Conservation (phyloP, 768 basidiomycete genomes). For the Myochromella boudieri region DNA sequence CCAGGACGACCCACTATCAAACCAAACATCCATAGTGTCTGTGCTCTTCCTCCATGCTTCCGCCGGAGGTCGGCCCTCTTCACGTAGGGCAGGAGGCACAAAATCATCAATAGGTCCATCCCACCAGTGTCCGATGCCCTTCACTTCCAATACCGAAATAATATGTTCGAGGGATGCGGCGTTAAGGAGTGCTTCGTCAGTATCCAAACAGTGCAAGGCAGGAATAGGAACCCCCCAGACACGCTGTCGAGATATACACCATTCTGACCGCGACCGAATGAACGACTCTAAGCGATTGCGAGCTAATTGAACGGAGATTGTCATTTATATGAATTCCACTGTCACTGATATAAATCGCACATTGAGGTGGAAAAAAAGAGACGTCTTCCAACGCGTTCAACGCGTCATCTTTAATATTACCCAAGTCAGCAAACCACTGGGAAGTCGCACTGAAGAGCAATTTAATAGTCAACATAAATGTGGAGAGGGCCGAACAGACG, state of each 20-base stretch:
- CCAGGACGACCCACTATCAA: conserved; percentile 97
- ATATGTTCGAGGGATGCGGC: conserved; percentile 70
- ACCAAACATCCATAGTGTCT: conserved; percentile 99
- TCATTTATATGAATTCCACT: neutral
- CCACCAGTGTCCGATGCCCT: conserved; percentile 92
- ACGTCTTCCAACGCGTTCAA: conserved; percentile 68
- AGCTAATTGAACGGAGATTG: conserved; percentile 42
- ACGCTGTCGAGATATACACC: conserved; percentile 98
- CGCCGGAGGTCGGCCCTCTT: conserved; percentile 38
- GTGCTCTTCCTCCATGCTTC: conserved; percentile 73
- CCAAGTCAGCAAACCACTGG: conserved; percentile 97
- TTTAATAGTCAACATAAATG: neutral
- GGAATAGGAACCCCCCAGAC: conserved; percentile 99
- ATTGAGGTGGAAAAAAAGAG: conserved; percentile 70
- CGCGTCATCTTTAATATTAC: conserved; percentile 77
- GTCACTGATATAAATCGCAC: conserved; percentile 38
- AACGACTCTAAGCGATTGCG: conserved; percentile 87
- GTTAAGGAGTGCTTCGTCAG: conserved; percentile 66
- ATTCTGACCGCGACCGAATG: conserved; percentile 87
- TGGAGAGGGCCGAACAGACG: conserved; percentile 50
- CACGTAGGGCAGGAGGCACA: conserved; percentile 57
- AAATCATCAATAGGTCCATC: conserved; percentile 82
- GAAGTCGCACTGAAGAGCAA: conserved; percentile 69
- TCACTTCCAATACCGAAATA: conserved; percentile 65
- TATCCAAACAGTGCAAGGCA: conserved; percentile 66